phyloP scores from a whole-genome alignment of 257 asterid genomes.

The Solanum medicagineum region DNA sequence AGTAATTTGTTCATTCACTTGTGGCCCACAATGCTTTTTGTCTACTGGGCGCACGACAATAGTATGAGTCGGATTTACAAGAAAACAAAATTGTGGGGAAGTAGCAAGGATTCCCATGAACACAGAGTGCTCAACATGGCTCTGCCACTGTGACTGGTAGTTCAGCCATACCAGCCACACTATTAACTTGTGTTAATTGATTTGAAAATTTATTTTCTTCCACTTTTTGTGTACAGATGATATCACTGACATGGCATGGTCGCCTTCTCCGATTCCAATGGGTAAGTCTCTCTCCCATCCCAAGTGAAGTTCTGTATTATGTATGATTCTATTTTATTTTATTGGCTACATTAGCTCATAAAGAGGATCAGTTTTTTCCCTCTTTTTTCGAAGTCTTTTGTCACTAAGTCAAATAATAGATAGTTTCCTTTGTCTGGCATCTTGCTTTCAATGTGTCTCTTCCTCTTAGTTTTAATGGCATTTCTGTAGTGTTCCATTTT shows the following conservation, averaged over 20 bases:
- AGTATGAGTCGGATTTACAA: neutral
- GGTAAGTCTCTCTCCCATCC: slow-evolving; percentile 30
- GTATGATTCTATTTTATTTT: neutral
- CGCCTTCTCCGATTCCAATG: slow-evolving; percentile 47
- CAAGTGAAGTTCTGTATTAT: neutral
- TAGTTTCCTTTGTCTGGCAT: neutral
- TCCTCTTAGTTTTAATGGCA: neutral
- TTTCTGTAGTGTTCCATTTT: neutral
- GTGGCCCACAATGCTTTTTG: neutral
- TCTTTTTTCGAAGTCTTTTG: neutral
- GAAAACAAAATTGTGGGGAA: neutral
- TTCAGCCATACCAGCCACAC: neutral
- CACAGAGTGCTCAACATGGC: neutral
- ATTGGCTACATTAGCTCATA: neutral
- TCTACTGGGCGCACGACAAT: neutral
- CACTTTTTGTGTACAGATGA: slow-evolving; percentile 46
- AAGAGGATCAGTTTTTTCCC: neutral
- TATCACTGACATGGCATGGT: slow-evolving; percentile 76
- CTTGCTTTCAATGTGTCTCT: neutral
- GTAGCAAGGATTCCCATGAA: neutral
- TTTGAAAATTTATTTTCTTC: neutral
- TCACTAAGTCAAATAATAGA: neutral
- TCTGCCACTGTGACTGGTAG: neutral
- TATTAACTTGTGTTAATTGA: neutral
- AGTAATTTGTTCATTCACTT: neutral